These are phyloP conservation scores for Phyllosticta ampelicida DNA, from an alignment of 2,329 filamentous ascomycete genomes.

Conservation along the genomic window DNA sequence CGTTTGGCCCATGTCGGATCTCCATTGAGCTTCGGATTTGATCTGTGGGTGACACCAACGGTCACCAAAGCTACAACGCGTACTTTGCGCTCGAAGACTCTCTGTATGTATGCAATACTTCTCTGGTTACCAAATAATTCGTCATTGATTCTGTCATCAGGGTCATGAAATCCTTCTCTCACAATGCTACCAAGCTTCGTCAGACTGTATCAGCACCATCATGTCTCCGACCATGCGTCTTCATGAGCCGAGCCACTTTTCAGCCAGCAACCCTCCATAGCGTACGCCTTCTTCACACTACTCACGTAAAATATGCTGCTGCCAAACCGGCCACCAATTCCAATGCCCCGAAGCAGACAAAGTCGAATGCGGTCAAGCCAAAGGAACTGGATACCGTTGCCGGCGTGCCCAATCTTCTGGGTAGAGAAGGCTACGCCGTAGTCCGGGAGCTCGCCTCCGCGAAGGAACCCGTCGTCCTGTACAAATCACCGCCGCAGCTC, in stretches of 20 bases:
- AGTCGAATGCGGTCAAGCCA: background rate
- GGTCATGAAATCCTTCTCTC: background rate
- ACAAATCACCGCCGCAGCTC: slow-evolving; percentile 2
- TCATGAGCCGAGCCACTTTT: background rate
- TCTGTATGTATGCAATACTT: background rate
- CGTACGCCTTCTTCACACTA: background rate
- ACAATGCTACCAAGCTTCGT: background rate
- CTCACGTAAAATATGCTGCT: background rate
- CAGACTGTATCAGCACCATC: background rate
- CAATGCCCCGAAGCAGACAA: background rate
- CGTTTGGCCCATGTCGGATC: slow-evolving; percentile 3
- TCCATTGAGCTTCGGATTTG: slow-evolving; percentile 8
- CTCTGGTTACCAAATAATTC: background rate
- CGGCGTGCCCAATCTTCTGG: background rate
- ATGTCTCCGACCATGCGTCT: background rate
- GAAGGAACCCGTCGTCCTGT: background rate
- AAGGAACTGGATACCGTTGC: background rate
- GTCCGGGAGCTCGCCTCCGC: background rate
- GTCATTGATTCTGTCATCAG: background rate
- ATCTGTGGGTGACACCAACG: background rate
- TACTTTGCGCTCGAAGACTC: background rate
- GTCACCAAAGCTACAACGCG: background rate
- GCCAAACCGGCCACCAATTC: background rate
- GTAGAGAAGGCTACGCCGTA: background rate
- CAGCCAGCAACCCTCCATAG: background rate